These are phyloP conservation scores for Lotus japonicus DNA, from an alignment of 306 rosid genomes.

Conservation along the genomic window DNA sequence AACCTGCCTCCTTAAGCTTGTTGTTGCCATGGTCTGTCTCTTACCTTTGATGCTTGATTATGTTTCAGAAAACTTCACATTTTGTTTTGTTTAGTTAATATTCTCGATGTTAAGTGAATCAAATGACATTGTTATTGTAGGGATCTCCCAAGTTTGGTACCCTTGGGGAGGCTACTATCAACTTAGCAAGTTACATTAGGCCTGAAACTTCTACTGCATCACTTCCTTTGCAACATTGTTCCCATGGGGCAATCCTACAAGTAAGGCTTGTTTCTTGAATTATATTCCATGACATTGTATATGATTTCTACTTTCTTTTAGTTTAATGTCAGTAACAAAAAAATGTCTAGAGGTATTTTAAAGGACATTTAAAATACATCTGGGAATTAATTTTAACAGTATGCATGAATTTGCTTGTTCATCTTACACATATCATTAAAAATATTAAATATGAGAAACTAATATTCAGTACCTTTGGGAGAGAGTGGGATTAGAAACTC, in stretches of 20 bases:
- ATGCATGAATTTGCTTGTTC: too few relatives aligned
- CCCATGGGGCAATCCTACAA: constrained; percentile 28
- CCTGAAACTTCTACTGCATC: constrained; percentile 19
- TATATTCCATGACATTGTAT: neutral
- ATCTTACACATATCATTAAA: too few relatives aligned
- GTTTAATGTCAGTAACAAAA: too few relatives aligned
- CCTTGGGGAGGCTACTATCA: constrained; percentile 35
- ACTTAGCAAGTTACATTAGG: constrained; percentile 22
- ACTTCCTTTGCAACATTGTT: constrained; percentile 24
- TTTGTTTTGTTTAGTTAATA: neutral
- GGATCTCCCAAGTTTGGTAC: constrained; percentile 39
- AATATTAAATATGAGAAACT: too few relatives aligned
- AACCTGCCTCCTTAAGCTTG: constrained; percentile 26
- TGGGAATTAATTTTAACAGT: too few relatives aligned
- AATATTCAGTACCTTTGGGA: too few relatives aligned
- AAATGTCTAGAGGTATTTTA: too few relatives aligned
- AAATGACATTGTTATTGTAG: constrained; percentile 7
- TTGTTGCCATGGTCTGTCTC: constrained; percentile 29
- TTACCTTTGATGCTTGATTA: neutral
- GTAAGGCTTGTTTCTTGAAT: constrained; percentile 9
- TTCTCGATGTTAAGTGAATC: neutral
- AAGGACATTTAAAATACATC: too few relatives aligned
- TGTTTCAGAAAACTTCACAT: neutral
- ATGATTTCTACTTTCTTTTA: neutral
- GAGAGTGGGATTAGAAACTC: too few relatives aligned